Evolutionary conservation across 768 basidiomycete species (phyloP), one percentile per base, ranked within the genome.

Genomic region (Cyathus striatus): DNA sequence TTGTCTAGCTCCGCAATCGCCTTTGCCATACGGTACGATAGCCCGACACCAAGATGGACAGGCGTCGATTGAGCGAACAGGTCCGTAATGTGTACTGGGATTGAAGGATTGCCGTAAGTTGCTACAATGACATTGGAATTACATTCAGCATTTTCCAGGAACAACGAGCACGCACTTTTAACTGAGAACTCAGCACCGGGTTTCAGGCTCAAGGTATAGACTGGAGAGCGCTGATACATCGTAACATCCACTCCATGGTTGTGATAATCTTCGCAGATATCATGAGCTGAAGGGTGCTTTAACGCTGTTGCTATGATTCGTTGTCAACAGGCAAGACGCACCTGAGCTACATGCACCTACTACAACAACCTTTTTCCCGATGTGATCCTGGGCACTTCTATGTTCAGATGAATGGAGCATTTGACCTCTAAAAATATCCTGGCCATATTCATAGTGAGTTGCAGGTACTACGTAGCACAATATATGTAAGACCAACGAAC

Each of bases 1-100:
- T 62, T 68, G 47, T 72, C 68, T 2, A 59, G 54, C 33, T 64
- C 59, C 3, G 64, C 65, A 16, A 66, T 55, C 13, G 45, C 9
- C 35, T 36, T 12, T 18, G 35, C 20, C 18, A 18, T 18, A 13
- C 35, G 35, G 17, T 36, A 36, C 10, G 35, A 36, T 9, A 36
- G 9, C 9, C 35, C 35, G 9, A 36, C 13, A 18, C 20, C 20
- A 12, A 36, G 35, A 36, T 14, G 17, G 17, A 14, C 20, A 0
- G 78, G 76, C 47, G 72, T 70, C 3, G 70, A 72, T 2, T 72
- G 72, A 46, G 54, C 66, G 23, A 80, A 50, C 26, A 72, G 50
- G 50, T 82, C 80, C 14, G 69, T 72, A 27, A 75, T 57, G 36
- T 79, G n/a, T n/a, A n/a, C n/a, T n/a, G n/a, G n/a, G n/a, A n/a